Base-by-base conservation (phyloP, 2,329 filamentous ascomycete genomes). In the Elsinoe ampelina region DNA sequence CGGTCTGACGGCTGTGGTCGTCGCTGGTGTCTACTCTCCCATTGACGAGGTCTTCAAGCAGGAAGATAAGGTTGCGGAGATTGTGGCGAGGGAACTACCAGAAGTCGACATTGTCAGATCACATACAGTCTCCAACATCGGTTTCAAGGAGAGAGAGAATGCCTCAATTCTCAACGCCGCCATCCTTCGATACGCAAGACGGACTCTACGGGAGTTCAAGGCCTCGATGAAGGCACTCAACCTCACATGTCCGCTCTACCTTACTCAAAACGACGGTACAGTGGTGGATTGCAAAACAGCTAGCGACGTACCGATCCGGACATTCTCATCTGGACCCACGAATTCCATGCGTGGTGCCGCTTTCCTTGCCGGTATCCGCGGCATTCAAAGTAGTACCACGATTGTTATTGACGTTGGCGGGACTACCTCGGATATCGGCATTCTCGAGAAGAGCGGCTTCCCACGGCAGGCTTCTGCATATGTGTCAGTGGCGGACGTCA, bases 371-470 rank as follows among this genome's bases (percentile, higher is more conserved):
- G 64, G 63, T 2, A 52, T 52, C 19, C 63, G 67, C 17, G 60
- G 66, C 17, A 63, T 62, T 6, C 60, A 65, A 51, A 67, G 63
- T 35, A 66, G 63, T 20, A 68, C 62, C 19, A 64, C 63, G 42
- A 79, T 84, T 66, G 81, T 86, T 0, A 77, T 84, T 1, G 83
- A 86, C 61, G 80, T 86, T 57, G 83, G 83, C 0, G 83, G 83
- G 1, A 86, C 83, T 0, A 86, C 83, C 0, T 79, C 79, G 0
- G 83, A 86, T 59, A 78, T 84, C 10, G 81, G 83, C 0, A 69
- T 83, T 0, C 65, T 86, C 2, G 71, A 82, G 4, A 73, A 77
- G 0, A 83, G 77, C 50, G 83, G 83, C 0, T 80, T 85, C 43
- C 83, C 83, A 0, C 72, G 81, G 17, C 80, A 84, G 65, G 77